Conservation (phyloP, 139 green algal genomes). For the Chlorella sp. region DNA sequence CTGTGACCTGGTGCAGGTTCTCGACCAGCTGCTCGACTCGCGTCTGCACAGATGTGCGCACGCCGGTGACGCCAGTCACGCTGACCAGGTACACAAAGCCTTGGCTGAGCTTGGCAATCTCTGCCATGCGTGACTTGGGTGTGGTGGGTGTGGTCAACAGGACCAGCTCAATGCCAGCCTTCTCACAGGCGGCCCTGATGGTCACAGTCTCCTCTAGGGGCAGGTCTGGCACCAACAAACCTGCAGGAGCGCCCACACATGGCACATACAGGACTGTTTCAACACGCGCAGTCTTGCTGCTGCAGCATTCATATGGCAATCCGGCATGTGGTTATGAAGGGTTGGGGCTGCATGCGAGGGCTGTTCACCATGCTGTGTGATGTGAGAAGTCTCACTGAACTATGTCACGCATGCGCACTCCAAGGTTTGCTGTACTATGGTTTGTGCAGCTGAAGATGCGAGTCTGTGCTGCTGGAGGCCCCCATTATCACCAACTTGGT, state of each 20-base stretch:
- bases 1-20: slow-evolving; percentile 63
- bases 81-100: slow-evolving; percentile 98
- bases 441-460: no score
- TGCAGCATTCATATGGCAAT: no score
- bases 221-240: slow-evolving; percentile 95
- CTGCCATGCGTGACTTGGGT: slow-evolving; percentile 37
- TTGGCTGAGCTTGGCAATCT: slow-evolving; percentile 77
- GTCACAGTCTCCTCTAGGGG: slow-evolving; percentile 90
- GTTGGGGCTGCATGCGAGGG: no score
- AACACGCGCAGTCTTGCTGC: no score
- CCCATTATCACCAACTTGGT: no score
- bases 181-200: slow-evolving; percentile 58
- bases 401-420: no score
- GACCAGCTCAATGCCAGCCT: slow-evolving; percentile 86
- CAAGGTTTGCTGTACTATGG: no score
- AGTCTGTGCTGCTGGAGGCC: no score
- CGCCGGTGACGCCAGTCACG: slow-evolving; percentile 87
- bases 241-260: slow-evolving; percentile 19
- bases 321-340: no score
- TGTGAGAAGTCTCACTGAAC: no score
- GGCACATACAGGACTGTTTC: no score
- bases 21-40: slow-evolving; percentile 80
- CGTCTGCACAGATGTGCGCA: slow-evolving; percentile 46
- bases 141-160: slow-evolving; percentile 91
- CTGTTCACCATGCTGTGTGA: no score